A percentile compares a stretch with the other conserved stretches of the same genome.
Evolutionary conservation across 2,329 filamentous ascomycete species (phyloP).

Genomic region (Colletotrichum sp.): DNA sequence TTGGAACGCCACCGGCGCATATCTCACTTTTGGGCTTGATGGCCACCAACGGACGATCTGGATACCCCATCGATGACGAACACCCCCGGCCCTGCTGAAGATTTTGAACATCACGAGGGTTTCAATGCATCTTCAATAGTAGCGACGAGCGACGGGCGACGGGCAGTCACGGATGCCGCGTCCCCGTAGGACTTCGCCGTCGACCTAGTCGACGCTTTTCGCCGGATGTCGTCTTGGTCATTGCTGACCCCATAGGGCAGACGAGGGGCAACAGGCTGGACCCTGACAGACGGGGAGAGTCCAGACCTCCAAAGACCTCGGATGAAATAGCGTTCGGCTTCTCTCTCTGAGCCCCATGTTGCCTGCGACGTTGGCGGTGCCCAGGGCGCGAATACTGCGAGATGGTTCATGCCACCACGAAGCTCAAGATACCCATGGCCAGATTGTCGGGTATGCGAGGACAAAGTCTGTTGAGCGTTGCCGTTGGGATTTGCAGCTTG

Average conservation of each 20-base stretch:
- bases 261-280: not conserved
- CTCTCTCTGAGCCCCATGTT: not conserved
- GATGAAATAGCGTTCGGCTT: not conserved
- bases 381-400: not conserved
- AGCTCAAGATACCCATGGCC: not conserved
- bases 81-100: not conserved
- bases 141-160: not conserved
- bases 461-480: slow-evolving; percentile 9
- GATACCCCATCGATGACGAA: not conserved
- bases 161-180: not conserved
- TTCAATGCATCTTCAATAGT: not conserved
- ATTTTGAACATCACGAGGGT: not conserved
- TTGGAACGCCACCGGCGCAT: not conserved
- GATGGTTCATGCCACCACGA: not conserved
- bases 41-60: not conserved
- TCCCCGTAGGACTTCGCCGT: not conserved
- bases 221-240: not conserved
- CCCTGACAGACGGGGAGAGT: slow-evolving; percentile 5
- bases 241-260: not conserved
- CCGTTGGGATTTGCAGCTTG: slow-evolving; percentile 7
- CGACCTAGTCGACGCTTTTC: not conserved
- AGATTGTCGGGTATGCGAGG: slow-evolving; percentile 11
- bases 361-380: not conserved
- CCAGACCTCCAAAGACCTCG: slow-evolving; percentile 4
- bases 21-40: not conserved